Evolutionary conservation across 805 yeast genomes (phyloP).

Genomic region (Candida pini): DNA sequence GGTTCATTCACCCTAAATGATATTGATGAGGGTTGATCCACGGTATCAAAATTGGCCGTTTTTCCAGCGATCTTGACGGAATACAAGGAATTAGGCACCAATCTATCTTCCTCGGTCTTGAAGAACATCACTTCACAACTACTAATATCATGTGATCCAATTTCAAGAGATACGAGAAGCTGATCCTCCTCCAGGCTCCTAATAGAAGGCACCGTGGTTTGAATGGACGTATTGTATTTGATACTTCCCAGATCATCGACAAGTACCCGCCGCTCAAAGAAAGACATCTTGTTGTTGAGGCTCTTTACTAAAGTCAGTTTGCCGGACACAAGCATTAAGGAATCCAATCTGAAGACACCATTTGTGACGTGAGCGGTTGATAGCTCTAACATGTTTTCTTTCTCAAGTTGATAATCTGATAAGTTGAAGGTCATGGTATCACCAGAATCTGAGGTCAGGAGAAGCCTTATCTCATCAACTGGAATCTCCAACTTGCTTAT

Average conservation of each 20-base stretch:
- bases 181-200: constrained; percentile 25
- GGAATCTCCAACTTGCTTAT: constrained; percentile 20
- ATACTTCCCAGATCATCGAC: constrained; percentile 4
- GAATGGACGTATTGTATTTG: constrained; percentile 15
- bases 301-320: constrained; percentile 16
- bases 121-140: constrained; percentile 15
- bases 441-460: constrained; percentile 8
- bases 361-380: constrained; percentile 14
- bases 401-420: constrained; percentile 5
- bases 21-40: constrained; percentile 10
- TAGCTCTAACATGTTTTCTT: constrained; percentile 9
- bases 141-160: constrained; percentile 15
- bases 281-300: constrained; percentile 8
- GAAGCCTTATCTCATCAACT: constrained; percentile 13
- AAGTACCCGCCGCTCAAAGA: constrained; percentile 16
- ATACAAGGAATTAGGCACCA: constrained; percentile 16
- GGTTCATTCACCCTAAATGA: constrained; percentile 9
- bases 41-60: constrained; percentile 10
- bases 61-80: constrained; percentile 5
- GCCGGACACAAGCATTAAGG: constrained; percentile 16
- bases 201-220: constrained; percentile 15
- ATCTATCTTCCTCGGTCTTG: constrained; percentile 26
- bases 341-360: constrained; percentile 17
- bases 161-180: constrained; percentile 13
- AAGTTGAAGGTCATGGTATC: constrained; percentile 14